phyloP scores from a whole-genome alignment of 768 basidiomycete genomes.

The Lactarius quietus region DNA sequence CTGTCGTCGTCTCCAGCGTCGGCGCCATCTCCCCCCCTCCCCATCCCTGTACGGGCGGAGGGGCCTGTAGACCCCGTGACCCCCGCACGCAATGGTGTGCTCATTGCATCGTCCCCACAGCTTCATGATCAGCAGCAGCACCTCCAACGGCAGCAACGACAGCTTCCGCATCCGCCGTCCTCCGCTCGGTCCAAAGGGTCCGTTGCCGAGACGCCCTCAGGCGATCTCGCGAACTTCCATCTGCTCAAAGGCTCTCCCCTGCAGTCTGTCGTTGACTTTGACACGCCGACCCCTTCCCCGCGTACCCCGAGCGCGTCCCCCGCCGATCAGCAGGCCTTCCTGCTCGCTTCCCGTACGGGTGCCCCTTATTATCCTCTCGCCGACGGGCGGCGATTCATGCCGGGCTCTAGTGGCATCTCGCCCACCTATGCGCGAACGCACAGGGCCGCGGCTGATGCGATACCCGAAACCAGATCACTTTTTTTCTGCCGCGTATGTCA shows the following conservation, averaged over 20 bases:
- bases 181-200: conserved; percentile 20
- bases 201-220: conserved; percentile 27
- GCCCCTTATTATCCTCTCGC: neutral
- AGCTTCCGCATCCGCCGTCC: conserved; percentile 9
- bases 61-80: conserved; percentile 15
- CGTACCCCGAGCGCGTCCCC: conserved; percentile 23
- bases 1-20: neutral
- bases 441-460: neutral
- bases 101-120: neutral
- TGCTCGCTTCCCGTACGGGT: neutral
- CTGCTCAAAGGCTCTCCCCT: conserved; percentile 24
- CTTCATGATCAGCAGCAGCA: neutral
- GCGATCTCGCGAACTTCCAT: conserved; percentile 26
- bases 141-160: neutral
- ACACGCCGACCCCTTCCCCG: conserved; percentile 25
- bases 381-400: conserved; percentile 11
- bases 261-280: conserved; percentile 21
- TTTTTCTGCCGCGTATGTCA: conserved; percentile 25
- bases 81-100: neutral
- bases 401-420: conserved; percentile 8
- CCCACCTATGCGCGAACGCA: conserved; percentile 14
- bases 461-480: neutral
- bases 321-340: conserved; percentile 9
- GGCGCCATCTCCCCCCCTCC: neutral
- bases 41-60: neutral